Percentiles rank a stretch among this genome's conserved stretches.
These are phyloP conservation scores for Fagopyrum esculentum DNA, from an alignment of 148 eudicot genomes.

Conservation along the genomic window DNA sequence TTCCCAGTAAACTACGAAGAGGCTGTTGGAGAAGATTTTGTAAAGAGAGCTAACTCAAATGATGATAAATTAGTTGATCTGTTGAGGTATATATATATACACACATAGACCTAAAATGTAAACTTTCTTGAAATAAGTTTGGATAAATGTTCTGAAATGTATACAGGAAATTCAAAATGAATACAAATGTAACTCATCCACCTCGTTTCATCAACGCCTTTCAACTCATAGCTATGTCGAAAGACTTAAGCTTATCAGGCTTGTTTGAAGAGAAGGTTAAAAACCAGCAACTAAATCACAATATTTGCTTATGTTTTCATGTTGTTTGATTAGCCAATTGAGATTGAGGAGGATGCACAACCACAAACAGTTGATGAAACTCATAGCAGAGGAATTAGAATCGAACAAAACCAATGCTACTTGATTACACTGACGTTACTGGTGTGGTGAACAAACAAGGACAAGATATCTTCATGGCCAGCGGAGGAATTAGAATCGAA, in stretches of 20 bases:
- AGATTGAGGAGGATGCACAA: too few relatives aligned
- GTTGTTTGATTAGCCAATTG: too few relatives aligned
- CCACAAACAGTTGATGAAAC: too few relatives aligned
- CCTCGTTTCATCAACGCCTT: slow-evolving; percentile 53
- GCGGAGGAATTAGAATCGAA: too few relatives aligned
- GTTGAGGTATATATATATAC: slow-evolving; percentile 21
- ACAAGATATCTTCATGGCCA: too few relatives aligned
- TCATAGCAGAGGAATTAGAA: too few relatives aligned
- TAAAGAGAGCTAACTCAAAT: slow-evolving; percentile 17
- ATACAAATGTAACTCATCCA: slow-evolving; percentile 11
- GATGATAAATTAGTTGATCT: slow-evolving; percentile 22
- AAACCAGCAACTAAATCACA: background rate
- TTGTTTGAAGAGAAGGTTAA: slow-evolving; percentile 45
- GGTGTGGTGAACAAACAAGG: too few relatives aligned
- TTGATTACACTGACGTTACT: too few relatives aligned
- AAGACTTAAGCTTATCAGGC: slow-evolving; percentile 41
- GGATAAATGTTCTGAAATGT: background rate
- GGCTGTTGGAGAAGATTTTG: slow-evolving; percentile 20
- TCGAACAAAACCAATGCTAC: too few relatives aligned
- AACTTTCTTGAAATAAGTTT: background rate
- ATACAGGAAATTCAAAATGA: slow-evolving; percentile 26
- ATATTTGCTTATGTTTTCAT: background rate
- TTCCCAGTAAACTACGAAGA: slow-evolving; percentile 39
- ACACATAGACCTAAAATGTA: background rate
- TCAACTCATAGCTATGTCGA: slow-evolving; percentile 45